A percentile compares a stretch with the other conserved stretches of the same genome.
Evolutionary conservation across 495 filamentous ascomycete genomes (phyloP).

Genomic region (Podospora pseudopauciseta): DNA sequence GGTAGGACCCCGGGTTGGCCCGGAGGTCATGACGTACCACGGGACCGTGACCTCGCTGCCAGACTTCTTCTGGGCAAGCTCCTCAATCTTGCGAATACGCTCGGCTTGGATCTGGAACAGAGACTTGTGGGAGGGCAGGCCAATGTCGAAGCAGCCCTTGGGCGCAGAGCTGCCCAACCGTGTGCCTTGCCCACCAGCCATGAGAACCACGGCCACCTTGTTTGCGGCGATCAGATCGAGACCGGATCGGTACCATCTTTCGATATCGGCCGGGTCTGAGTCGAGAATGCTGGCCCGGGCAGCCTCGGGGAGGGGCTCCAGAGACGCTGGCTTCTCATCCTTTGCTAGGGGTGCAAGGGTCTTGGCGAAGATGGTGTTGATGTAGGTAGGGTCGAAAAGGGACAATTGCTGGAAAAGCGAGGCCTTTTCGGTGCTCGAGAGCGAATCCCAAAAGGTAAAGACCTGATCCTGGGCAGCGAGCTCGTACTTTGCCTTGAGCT

Average conservation of each 20-base stretch:
- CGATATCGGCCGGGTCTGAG: slow-evolving; percentile 72
- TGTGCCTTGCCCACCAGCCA: slow-evolving; percentile 97
- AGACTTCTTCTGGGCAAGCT: slow-evolving; percentile 69
- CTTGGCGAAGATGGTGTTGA: slow-evolving; percentile 78
- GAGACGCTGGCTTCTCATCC: slow-evolving; percentile 44
- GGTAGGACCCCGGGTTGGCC: slow-evolving; percentile 87
- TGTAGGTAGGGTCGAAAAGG: slow-evolving; percentile 72
- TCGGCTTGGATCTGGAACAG: slow-evolving; percentile 97
- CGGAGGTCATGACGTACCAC: slow-evolving; percentile 99
- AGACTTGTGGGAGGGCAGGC: slow-evolving; percentile 84
- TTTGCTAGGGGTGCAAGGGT: slow-evolving; percentile 70
- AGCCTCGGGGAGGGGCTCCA: slow-evolving; percentile 88
- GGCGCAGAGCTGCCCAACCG: slow-evolving; percentile 90
- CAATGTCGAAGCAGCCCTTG: slow-evolving; percentile 96
- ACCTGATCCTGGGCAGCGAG: slow-evolving; percentile 84
- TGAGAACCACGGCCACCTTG: slow-evolving; percentile 91
- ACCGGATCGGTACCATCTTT: slow-evolving; percentile 81
- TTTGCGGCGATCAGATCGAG: slow-evolving; percentile 80
- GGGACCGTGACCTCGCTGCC: slow-evolving; percentile 68
- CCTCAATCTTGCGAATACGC: slow-evolving; percentile 83
- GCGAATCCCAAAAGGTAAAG: slow-evolving; percentile 82
- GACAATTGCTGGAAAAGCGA: slow-evolving; percentile 76
- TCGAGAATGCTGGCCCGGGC: slow-evolving; percentile 90
- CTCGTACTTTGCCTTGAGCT: slow-evolving; percentile 73
- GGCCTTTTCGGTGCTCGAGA: slow-evolving; percentile 68